Evolutionary conservation across 257 asterid species (phyloP).

Genomic region (Forsythia suspensa): DNA sequence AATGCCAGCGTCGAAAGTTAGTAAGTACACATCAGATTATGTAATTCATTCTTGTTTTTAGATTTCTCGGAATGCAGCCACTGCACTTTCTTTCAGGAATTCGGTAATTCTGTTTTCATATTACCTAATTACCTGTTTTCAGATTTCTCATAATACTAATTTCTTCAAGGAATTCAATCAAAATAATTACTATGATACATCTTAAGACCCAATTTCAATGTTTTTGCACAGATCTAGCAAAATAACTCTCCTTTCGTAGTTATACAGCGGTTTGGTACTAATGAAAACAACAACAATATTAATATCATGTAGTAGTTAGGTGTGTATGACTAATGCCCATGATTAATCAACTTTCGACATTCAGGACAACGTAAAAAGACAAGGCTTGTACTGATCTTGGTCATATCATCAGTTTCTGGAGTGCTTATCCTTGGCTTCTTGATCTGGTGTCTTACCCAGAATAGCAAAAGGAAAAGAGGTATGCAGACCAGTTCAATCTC

Average conservation of each 20-base stretch:
- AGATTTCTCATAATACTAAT: background rate
- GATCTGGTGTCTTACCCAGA: background rate
- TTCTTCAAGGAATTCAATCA: background rate
- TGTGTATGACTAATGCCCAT: too few species aligned
- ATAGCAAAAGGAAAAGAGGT: slow-evolving; percentile 2
- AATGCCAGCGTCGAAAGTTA: background rate
- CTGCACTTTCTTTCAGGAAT: too few species aligned
- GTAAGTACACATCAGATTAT: background rate
- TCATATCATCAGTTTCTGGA: background rate
- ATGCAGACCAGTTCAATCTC: too few species aligned
- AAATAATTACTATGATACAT: too few species aligned
- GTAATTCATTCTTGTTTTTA: too few species aligned
- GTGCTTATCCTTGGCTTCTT: background rate
- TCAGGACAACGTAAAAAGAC: background rate
- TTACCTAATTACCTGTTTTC: too few species aligned
- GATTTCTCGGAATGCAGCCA: background rate
- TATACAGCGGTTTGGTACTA: background rate
- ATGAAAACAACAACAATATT: background rate
- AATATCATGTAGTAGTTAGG: background rate
- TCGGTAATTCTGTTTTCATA: too few species aligned
- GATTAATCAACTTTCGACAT: background rate
- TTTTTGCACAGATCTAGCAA: background rate
- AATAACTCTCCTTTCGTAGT: background rate
- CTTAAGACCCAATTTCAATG: too few species aligned
- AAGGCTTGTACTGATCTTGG: background rate